phyloP scores from a whole-genome alignment of 2,329 filamentous ascomycete genomes.

The Leptodontidium sp. region DNA sequence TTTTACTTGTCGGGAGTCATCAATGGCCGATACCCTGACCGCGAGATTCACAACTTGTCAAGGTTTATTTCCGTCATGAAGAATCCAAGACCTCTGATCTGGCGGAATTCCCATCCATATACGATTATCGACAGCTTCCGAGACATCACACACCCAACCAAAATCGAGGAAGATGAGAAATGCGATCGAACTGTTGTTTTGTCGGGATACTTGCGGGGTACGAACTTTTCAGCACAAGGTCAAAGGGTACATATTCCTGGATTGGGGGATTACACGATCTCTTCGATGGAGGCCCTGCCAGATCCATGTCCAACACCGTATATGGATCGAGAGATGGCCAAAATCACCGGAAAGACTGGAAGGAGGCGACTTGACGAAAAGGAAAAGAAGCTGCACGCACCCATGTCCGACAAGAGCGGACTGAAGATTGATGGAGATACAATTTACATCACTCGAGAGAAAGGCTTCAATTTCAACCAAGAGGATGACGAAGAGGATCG shows the following conservation, averaged over 20 bases:
- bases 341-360: conserved; percentile 82
- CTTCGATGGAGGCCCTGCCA: conserved; percentile 84
- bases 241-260: conserved; percentile 93
- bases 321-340: conserved; percentile 87
- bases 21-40: conserved; percentile 95
- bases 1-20: conserved; percentile 97
- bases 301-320: conserved; percentile 95
- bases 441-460: conserved; percentile 82
- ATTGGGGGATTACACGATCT: conserved; percentile 85
- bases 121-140: conserved; percentile 92
- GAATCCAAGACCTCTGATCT: conserved; percentile 93
- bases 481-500: conserved; percentile 73
- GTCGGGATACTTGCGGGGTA: conserved; percentile 93
- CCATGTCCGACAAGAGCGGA: conserved; percentile 97
- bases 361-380: conserved; percentile 89
- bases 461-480: conserved; percentile 78
- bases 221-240: conserved; percentile 87
- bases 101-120: conserved; percentile 97
- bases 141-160: conserved; percentile 92
- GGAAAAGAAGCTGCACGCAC: conserved; percentile 94
- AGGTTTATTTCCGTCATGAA: conserved; percentile 99
- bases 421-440: conserved; percentile 97
- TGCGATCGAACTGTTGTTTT: conserved; percentile 91
- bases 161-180: conserved; percentile 86
- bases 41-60: conserved; percentile 94